Conservation (phyloP, 768 basidiomycete genomes). For the Thelephora aurantiotincta region DNA sequence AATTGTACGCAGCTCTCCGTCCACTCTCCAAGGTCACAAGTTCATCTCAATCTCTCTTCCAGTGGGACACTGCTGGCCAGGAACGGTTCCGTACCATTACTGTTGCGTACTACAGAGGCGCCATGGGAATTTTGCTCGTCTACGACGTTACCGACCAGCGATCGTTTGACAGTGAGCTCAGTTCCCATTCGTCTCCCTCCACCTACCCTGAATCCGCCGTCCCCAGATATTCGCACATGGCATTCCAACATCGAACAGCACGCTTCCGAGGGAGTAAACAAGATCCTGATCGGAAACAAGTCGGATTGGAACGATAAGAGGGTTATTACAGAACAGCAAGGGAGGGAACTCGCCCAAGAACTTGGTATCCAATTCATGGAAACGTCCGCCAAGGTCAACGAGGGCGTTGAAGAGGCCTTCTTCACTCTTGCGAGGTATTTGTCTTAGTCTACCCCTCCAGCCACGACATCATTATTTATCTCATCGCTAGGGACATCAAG, state of each 20-base stretch:
- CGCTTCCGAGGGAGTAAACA: conserved; percentile 97
- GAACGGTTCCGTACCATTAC: conserved; percentile 98
- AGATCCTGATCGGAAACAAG: conserved; percentile 98
- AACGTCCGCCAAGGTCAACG: conserved; percentile 94
- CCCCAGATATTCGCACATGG: conserved; percentile 92
- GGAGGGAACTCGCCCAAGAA: conserved; percentile 82
- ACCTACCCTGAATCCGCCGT: background rate
- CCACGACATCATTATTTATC: background rate
- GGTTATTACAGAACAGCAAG: conserved; percentile 83
- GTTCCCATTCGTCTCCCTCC: conserved; percentile 3
- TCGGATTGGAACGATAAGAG: conserved; percentile 97
- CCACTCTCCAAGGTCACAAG: background rate
- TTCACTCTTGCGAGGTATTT: conserved; percentile 88
- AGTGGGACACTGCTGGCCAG: conserved; percentile 99
- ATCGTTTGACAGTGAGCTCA: conserved; percentile 81
- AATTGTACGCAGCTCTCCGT: conserved; percentile 48
- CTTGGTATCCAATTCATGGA: conserved; percentile 96
- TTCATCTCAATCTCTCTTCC: conserved; percentile 3
- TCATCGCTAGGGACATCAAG: conserved; percentile 76
- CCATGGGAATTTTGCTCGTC: conserved; percentile 97
- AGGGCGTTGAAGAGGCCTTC: conserved; percentile 97
- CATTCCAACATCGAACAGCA: conserved; percentile 97
- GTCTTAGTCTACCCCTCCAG: background rate
- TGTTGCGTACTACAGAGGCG: conserved; percentile 97
- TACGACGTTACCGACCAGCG: conserved; percentile 94